phyloP scores from a whole-genome alignment of 257 asterid genomes.

The Scutellaria galericulata region DNA sequence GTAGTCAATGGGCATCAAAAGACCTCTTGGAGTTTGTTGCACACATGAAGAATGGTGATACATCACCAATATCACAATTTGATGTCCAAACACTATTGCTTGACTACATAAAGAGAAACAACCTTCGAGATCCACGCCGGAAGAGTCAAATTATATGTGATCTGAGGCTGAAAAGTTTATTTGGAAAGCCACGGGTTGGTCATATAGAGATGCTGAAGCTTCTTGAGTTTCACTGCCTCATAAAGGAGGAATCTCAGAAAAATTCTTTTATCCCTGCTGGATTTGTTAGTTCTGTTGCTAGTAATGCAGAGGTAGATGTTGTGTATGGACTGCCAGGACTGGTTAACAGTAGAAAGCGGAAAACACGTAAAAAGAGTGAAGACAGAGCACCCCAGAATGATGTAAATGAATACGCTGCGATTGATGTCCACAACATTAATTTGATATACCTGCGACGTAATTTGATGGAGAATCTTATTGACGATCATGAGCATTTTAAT shows the following conservation, averaged over 20 bases:
- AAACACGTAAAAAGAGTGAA: conserved; percentile 59
- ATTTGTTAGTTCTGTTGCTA: conserved; percentile 51
- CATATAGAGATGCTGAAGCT: conserved; percentile 77
- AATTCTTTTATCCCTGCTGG: conserved; percentile 67
- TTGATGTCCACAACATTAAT: conserved; percentile 82
- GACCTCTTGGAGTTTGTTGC: conserved; percentile 82
- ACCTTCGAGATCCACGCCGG: conserved; percentile 73
- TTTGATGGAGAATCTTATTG: conserved; percentile 73
- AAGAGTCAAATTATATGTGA: conserved; percentile 82
- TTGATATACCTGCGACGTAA: conserved; percentile 77
- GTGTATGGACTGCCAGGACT: conserved; percentile 31
- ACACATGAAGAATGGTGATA: conserved; percentile 75
- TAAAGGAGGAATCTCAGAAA: conserved; percentile 54
- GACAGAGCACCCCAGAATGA: conserved; percentile 54
- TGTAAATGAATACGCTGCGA: conserved; percentile 77
- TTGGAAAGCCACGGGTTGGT: conserved; percentile 72
- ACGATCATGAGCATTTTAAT: conserved; percentile 63
- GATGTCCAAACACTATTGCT: conserved; percentile 70
- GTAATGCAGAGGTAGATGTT: conserved; percentile 44
- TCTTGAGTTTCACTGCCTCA: conserved; percentile 61
- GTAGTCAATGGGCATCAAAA: conserved; percentile 71
- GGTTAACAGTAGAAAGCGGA: conserved; percentile 58
- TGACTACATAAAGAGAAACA: conserved; percentile 68
- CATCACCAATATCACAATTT: conserved; percentile 59
- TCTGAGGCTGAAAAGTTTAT: conserved; percentile 67